A percentile compares a stretch with the other conserved stretches of the same genome.
phyloP scores from a whole-genome alignment of 2,329 filamentous ascomycete genomes.

The Biscogniauxia sp. region DNA sequence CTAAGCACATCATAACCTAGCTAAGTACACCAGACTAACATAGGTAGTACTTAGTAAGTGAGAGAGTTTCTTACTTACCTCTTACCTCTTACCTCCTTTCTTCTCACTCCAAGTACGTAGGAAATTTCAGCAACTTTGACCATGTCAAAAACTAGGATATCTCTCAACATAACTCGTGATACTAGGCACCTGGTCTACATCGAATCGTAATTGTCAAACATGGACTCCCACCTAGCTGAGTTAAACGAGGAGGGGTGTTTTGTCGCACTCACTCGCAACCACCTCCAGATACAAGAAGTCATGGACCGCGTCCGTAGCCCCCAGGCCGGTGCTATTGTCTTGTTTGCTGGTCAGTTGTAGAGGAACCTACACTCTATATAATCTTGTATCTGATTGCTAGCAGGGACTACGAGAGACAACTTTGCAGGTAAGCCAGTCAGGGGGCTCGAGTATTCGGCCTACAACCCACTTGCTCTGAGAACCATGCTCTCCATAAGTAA shows the following conservation, averaged over 20 bases:
- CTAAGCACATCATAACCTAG: too few relatives aligned
- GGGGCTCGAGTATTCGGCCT: slow-evolving; percentile 73
- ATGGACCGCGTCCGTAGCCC: slow-evolving; percentile 70
- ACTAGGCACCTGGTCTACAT: too few relatives aligned
- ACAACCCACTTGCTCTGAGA: slow-evolving; percentile 65
- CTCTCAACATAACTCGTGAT: too few relatives aligned
- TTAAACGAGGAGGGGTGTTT: slow-evolving; percentile 53
- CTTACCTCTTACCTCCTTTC: too few relatives aligned
- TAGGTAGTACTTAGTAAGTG: too few relatives aligned
- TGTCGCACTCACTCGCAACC: slow-evolving; percentile 65
- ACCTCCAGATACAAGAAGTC: slow-evolving; percentile 54
- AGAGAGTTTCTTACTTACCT: too few relatives aligned
- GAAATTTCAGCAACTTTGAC: too few relatives aligned
- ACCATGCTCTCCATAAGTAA: slow-evolving; percentile 66
- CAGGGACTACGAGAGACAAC: slow-evolving; percentile 74
- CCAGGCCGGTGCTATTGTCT: slow-evolving; percentile 70
- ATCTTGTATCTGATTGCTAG: slow-evolving; percentile 17
- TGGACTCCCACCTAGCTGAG: slow-evolving; percentile 36
- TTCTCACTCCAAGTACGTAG: too few relatives aligned
- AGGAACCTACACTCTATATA: neutral
- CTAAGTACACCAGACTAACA: too few relatives aligned
- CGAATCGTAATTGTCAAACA: slow-evolving; percentile 4
- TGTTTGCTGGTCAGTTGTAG: slow-evolving; percentile 63
- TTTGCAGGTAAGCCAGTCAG: slow-evolving; percentile 71
- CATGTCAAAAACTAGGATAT: too few relatives aligned